phyloP scores from a whole-genome alignment of 495 filamentous ascomycete species.

The Echria macrotheca region DNA sequence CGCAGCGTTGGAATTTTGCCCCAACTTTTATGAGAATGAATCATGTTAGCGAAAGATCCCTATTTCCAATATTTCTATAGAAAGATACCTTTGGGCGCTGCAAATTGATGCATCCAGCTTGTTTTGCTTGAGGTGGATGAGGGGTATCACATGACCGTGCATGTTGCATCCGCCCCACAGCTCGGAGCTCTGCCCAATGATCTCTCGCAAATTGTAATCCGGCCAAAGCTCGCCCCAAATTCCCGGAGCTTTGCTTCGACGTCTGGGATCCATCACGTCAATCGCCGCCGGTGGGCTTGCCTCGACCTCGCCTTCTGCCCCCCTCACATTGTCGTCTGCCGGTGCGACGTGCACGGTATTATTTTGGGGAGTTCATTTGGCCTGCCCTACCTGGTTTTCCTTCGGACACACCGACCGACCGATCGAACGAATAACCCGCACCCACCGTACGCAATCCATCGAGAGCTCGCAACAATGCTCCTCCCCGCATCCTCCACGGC shows the following conservation, averaged over 20 bases:
- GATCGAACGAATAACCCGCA: neutral
- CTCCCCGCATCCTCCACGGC: conserved; percentile 26
- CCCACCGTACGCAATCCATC: no score
- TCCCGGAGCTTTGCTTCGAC: conserved; percentile 9
- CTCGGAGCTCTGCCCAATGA: conserved; percentile 19
- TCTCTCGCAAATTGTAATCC: conserved; percentile 29
- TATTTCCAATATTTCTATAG: no score
- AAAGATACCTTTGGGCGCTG: no score
- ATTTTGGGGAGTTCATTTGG: no score
- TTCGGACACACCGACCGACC: no score
- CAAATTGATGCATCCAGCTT: no score
- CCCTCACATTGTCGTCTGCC: neutral
- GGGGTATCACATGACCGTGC: no score
- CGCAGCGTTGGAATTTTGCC: no score
- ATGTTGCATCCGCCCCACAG: conserved; percentile 3
- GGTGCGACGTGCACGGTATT: neutral
- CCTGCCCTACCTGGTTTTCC: no score
- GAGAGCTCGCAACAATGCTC: no score
- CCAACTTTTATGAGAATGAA: neutral
- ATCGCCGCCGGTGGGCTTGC: conserved; percentile 19
- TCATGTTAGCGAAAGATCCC: no score
- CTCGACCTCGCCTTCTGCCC: conserved; percentile 19
- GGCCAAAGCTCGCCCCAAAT: conserved; percentile 18
- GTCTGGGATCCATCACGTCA: conserved; percentile 24
- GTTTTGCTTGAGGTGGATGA: neutral